Evolutionary conservation across 345 rosid species (phyloP), one percentile per base, ranked within the genome.

Genomic region (Stellera chamaejasme): DNA sequence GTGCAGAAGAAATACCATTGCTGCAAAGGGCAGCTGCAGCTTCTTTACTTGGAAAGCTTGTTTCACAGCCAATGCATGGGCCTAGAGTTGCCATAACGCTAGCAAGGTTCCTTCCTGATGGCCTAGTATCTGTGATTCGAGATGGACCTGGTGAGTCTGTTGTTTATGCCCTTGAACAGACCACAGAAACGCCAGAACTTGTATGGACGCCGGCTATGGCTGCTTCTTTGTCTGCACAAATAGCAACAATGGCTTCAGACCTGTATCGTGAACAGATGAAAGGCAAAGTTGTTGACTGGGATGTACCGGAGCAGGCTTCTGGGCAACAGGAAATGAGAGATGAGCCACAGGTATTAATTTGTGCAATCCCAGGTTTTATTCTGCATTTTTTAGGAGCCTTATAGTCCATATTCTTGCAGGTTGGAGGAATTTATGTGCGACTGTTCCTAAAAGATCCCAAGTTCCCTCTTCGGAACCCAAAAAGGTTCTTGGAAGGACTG

Each of bases 151-250:
- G 99, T 48, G 99, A 93, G 75, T 84, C 96, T 66, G 99, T 87
- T 63, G 86, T 93, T 49, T 82, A 82, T 68, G 86, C 86, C 4
- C 84, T 93, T 65, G 99, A 93, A 52, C 91, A 79, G 70, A 93
- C 95, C 25, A 82, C 96, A 15, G 99, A 93, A 73, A 89, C 99
- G 11, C 97, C 97, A 67, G 96, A 93, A 77, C 96, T 93, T 66
- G 99, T 93, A 51, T 93, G 99, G 99, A 93, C 99, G 63, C 94
- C 97, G 47, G 99, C 97, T 48, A 93, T 93, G 97, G 96, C 97
- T 41, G 82, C 99, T 74, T 93, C 97, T 64, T 77, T 89, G 66
- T 83, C 99, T 56, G 99, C 97, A 45, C 97, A 93, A 70, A 77
- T 93, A 67, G 82, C 91, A 9, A 87, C 99, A 46, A 89, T 93